phyloP scores from a whole-genome alignment of 2,329 filamentous ascomycete species.

The Diaporthe citri region DNA sequence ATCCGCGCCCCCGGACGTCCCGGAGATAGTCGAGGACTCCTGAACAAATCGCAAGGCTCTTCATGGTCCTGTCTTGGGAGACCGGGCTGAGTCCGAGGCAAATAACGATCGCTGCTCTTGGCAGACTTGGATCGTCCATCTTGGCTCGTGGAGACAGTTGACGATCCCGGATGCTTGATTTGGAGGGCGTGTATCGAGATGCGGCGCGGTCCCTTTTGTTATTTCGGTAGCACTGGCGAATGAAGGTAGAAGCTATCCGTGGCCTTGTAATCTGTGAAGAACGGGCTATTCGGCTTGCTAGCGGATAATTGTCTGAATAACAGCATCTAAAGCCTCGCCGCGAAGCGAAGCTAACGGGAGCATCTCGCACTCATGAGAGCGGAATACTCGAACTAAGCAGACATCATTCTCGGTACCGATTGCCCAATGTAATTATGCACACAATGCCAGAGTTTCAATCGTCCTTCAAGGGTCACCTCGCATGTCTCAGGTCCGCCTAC shows the following conservation, averaged over 20 bases:
- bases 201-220: not conserved
- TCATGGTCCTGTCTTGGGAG: constrained; percentile 35
- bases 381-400: not conserved
- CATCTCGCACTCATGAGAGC: not conserved
- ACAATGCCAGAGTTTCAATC: constrained; percentile 11
- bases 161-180: constrained; percentile 7
- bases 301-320: not conserved
- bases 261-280: not conserved
- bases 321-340: not conserved
- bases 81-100: constrained; percentile 33
- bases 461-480: constrained; percentile 23
- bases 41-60: constrained; percentile 36
- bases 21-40: constrained; percentile 38
- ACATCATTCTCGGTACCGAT: not conserved
- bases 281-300: not conserved
- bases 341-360: not conserved
- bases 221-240: not conserved
- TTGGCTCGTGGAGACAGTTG: constrained; percentile 23
- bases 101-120: constrained; percentile 35
- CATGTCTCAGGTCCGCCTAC: constrained; percentile 29
- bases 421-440: not conserved
- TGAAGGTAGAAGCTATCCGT: no score
- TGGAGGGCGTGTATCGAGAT: not conserved
- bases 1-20: constrained; percentile 34
- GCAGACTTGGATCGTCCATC: constrained; percentile 25